A percentile compares a stretch with the other conserved stretches of the same genome.
Conservation (phyloP, 768 basidiomycete genomes). For the Holtermanniella nyarrowii region DNA sequence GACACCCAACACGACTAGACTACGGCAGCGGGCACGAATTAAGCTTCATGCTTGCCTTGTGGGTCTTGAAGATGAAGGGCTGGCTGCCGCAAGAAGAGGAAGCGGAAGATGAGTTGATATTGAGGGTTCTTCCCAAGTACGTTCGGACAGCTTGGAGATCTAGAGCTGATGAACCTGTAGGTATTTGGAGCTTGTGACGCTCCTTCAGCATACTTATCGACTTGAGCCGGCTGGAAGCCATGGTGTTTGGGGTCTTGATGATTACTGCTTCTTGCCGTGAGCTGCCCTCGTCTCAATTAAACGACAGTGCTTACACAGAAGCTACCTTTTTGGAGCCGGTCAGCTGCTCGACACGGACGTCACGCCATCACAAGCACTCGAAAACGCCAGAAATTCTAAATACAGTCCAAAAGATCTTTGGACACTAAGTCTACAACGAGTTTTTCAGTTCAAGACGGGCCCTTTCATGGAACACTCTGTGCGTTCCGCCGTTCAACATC, state of each 20-base stretch:
- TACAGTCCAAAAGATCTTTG: conserved; percentile 46
- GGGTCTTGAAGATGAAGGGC: conserved; percentile 27
- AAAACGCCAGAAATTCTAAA: conserved; percentile 4
- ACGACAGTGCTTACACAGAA: conserved; percentile 1
- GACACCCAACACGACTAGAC: conserved; percentile 81
- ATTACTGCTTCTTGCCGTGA: conserved; percentile 68
- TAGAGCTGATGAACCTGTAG: too few relatives aligned
- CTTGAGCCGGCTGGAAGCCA: conserved; percentile 95
- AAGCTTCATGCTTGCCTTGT: conserved; percentile 68
- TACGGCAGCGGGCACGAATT: conserved; percentile 96
- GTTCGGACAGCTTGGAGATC: too few relatives aligned
- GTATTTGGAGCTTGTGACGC: conserved; percentile 71
- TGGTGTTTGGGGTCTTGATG: conserved; percentile 96
- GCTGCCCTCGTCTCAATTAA: conserved; percentile 2
- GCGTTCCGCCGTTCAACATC: conserved; percentile 9
- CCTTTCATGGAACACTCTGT: conserved; percentile 82
- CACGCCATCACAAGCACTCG: conserved; percentile 16
- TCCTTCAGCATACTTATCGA: conserved; percentile 73
- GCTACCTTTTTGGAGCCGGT: conserved; percentile 78
- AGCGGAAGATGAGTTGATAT: conserved; percentile 36
- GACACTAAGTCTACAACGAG: conserved; percentile 61
- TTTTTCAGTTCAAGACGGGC: conserved; percentile 59
- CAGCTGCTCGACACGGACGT: conserved; percentile 49
- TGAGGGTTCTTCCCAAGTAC: conserved; percentile 36
- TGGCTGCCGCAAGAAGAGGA: conserved; percentile 24